Base-by-base conservation (phyloP, 2,329 filamentous ascomycete species). In the Fusarium sp. region DNA sequence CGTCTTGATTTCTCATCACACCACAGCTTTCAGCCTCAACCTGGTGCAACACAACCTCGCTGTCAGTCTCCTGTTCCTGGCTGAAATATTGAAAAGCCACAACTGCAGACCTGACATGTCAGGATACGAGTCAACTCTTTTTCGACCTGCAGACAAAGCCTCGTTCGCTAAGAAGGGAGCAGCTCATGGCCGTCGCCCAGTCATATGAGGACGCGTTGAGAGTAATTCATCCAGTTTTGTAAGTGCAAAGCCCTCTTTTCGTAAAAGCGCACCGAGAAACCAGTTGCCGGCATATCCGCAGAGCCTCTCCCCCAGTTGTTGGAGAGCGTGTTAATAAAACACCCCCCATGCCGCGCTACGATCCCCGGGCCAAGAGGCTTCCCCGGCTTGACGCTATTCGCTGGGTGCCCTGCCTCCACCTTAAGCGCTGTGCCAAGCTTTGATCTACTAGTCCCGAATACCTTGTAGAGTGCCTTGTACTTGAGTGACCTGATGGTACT, bases 391-490 rank as follows among this genome's bases (percentile, higher is more conserved):
- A 49, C 31, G 29, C 27, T 29, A 61, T 61, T 61, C 58, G 58
- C 40, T 36, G 22, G 29, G 58, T 27, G 24, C 20, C 29, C 58
- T 49, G 58, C 58, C 29, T 31, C 58, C 42, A 27, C 40, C 58
- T 61, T 61, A 49, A 49, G 42, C 58, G 42, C 58, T 46, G 22
- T 59, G 40, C 42, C 29, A 61, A 49, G 40, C 40, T 49, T 35
- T 24, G 40, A 49, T 35, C 40, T 17, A 31, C 27, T 46, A 49
- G 27, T 49, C 58, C 31, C n/a, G 20, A 31, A 58, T 29, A 59
- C 56, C 56, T 59, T 59, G 29, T 42, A 49, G 58, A 49, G 58
- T 49, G 58, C 58, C 58, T 61, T 49, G 58, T 61, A 61, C 40
- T 35, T 27, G 16, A 24, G 58, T 61, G 58, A 61, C 58, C 6